Base-by-base conservation (phyloP, 164 flowering plant species). In the grape (Vitis vinifera) region DNA sequence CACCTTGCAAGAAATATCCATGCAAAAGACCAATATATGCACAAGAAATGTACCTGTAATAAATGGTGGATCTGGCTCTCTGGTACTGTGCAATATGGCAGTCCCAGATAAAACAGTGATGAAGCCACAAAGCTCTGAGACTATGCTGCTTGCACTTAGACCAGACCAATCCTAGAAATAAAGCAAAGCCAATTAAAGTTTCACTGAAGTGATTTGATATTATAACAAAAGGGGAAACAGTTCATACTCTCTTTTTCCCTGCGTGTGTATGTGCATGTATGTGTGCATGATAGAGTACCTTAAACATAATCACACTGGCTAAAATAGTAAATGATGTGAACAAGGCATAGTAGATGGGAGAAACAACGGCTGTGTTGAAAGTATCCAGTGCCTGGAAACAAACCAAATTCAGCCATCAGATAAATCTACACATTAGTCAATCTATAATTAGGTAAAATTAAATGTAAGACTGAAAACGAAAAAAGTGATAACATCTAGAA, bases 291-390 rank as follows among this genome's bases (percentile, higher is more conserved):
- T 3, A 67, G 55, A 12, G 55, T 91, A 91, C 98, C 98, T 92
- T 92, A 65, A 94, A 92, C 98, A 94, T 94, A 74, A 92, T 94
- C 67, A 92, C 94, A 79, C 97, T 94, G 29, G 98, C 98, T 2
- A 94, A 66, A 62, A 94, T 92, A 47, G 98, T 92, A 68, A 94
- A 84, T 27, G 92, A 79, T 67, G 98, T 94, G 82, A 94, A 94
- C 88, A 89, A 55, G 47, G 98, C 98, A 84, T 91, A 94, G 78
- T 94, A 88, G 71, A 94, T 91, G 10, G 98, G 98, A 75, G 98
- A 94, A 74, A 91, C 98, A 66, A 90, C 75, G n/a, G 98, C 85
- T 7, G 97, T 84, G 77, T 93, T 89, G 83, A 89, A 93, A 52
- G 87, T 87, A 76, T 93, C 98, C 86, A 91, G 74, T 65, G 97